Evolutionary conservation across 1,139 yeast genomes (phyloP).

Genomic region (Geotrichum restrictum): DNA sequence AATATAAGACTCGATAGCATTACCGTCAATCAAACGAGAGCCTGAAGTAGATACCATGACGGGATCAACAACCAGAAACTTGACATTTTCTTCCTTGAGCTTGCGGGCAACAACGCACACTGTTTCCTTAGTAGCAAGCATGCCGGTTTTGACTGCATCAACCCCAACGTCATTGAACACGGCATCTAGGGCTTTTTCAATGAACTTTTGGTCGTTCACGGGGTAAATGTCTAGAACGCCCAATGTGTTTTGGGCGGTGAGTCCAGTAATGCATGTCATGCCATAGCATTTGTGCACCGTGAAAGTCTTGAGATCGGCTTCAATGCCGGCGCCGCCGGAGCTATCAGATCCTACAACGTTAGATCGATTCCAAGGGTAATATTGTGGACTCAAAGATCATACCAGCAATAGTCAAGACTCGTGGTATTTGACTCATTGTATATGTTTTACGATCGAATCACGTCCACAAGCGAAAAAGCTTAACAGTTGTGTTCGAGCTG

Average conservation of each 20-base stretch:
- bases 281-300: conserved; percentile 78
- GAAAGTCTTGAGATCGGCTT: conserved; percentile 84
- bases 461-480: neutral
- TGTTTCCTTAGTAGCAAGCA: conserved; percentile 61
- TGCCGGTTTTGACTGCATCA: conserved; percentile 76
- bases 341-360: conserved; percentile 83
- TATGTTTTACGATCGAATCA: neutral
- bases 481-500: neutral
- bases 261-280: conserved; percentile 71
- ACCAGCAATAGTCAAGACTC: conserved; percentile 24
- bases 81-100: conserved; percentile 39
- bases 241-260: conserved; percentile 72
- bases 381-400: neutral
- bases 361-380: conserved; percentile 41
- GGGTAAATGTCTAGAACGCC: conserved; percentile 52
- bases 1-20: conserved; percentile 47
- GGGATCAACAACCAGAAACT: conserved; percentile 62
- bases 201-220: conserved; percentile 45
- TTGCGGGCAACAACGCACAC: conserved; percentile 47
- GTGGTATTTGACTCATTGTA: conserved; percentile 16
- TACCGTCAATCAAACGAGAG: conserved; percentile 49
- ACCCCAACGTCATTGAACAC: conserved; percentile 62
- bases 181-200: conserved; percentile 49
- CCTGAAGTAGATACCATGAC: conserved; percentile 84
- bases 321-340: conserved; percentile 94